phyloP scores from a whole-genome alignment of 2,329 filamentous ascomycete genomes.

The Phyllosticta capitalensis region DNA sequence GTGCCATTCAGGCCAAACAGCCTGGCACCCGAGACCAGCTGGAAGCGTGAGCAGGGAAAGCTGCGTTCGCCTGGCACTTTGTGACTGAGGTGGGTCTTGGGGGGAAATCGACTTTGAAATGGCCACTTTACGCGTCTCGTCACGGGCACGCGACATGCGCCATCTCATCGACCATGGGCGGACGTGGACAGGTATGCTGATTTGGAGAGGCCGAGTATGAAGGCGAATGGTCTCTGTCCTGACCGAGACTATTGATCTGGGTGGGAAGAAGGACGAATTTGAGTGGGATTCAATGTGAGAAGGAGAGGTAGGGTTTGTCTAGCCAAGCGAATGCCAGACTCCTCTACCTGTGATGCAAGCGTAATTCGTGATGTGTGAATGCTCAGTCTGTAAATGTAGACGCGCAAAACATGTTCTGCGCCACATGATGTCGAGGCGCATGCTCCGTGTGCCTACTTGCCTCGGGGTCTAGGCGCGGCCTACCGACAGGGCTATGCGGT shows the following conservation, averaged over 20 bases:
- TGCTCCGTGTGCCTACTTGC: neutral
- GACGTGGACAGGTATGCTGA: neutral
- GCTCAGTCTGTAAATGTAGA: too few relatives aligned
- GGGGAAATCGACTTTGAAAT: neutral
- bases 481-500: neutral
- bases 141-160: neutral
- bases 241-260: too few relatives aligned
- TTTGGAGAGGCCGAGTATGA: neutral
- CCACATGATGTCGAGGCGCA: neutral
- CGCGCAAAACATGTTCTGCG: neutral
- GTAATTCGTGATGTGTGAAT: neutral
- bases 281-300: neutral
- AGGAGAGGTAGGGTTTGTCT: neutral
- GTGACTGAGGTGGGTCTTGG: neutral
- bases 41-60: neutral
- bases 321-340: neutral
- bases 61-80: neutral
- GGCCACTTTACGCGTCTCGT: neutral
- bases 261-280: neutral
- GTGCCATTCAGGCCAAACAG: neutral
- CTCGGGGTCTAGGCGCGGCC: conserved; percentile 6
- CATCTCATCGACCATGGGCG: neutral
- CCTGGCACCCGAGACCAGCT: neutral
- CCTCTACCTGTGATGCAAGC: neutral
- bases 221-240: too few relatives aligned